Percentiles rank a stretch among this genome's conserved stretches.
phyloP scores from a whole-genome alignment of 352 stramenopile genomes.

The Globisporangium camurandrum region DNA sequence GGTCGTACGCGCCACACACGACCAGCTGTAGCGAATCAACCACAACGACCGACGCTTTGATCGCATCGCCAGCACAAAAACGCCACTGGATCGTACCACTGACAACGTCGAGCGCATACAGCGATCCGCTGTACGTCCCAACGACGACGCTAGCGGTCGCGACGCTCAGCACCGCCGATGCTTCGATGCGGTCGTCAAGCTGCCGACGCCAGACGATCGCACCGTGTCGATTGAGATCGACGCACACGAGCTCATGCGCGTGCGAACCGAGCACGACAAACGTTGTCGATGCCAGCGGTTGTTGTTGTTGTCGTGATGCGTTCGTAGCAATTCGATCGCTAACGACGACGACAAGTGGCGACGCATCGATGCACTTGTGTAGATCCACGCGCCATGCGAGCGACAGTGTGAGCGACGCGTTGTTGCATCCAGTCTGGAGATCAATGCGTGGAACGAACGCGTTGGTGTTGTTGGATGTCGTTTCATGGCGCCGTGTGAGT shows the following conservation, averaged over 20 bases:
- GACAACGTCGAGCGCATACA: constrained; percentile 35
- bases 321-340: constrained; percentile 2
- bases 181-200: constrained; percentile 60
- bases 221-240: constrained; percentile 23
- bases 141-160: constrained; percentile 27
- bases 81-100: constrained; percentile 23
- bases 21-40: constrained; percentile 34
- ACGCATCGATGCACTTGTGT: constrained; percentile 57
- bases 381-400: constrained; percentile 30
- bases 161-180: constrained; percentile 29
- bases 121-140: constrained; percentile 38
- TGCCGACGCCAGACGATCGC: constrained; percentile 23
- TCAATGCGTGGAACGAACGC: background rate
- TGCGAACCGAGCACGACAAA: constrained; percentile 46
- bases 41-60: constrained; percentile 45
- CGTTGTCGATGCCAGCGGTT: background rate
- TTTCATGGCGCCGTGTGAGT: constrained; percentile 20
- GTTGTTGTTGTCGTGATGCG: background rate
- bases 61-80: constrained; percentile 26
- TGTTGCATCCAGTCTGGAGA: background rate
- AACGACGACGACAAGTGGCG: constrained; percentile 42
- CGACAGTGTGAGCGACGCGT: constrained; percentile 2
- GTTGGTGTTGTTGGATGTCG: constrained; percentile 8
- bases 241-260: constrained; percentile 29
- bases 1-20: constrained; percentile 42